Percentiles rank a stretch among this genome's conserved stretches.
Conservation (phyloP, 768 basidiomycete species). For the Lenzites betulinus region DNA sequence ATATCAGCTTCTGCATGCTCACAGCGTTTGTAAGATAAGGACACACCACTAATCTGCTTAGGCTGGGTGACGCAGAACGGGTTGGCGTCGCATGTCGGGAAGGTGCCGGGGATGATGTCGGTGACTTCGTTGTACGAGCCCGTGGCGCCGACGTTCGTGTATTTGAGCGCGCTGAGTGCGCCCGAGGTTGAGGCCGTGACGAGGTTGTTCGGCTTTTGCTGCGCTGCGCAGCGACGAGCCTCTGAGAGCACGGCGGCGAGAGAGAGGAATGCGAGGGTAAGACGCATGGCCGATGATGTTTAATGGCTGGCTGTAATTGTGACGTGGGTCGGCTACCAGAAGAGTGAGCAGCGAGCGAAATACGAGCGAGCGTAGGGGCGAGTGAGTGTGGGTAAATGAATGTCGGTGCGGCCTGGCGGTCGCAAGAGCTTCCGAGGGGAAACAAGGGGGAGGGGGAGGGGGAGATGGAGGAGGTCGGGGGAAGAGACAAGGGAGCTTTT, state of each 20-base stretch:
- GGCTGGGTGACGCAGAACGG: constrained; percentile 26
- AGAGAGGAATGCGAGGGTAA: constrained; percentile 14
- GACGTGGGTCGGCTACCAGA: not conserved
- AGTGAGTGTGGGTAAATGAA: constrained; percentile 18
- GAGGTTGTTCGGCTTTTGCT: constrained; percentile 25
- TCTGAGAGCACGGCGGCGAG: constrained; percentile 19
- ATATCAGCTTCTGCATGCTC: not conserved
- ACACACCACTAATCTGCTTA: constrained; percentile 24
- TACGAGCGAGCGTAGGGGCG: constrained; percentile 2
- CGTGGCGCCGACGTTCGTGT: constrained; percentile 30
- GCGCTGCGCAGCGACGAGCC: constrained; percentile 12
- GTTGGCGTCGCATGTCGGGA: constrained; percentile 28
- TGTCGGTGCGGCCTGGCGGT: constrained; percentile 2
- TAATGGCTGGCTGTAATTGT: not conserved
- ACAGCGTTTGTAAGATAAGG: not conserved
- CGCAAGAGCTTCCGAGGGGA: not conserved
- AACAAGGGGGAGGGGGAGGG: not conserved
- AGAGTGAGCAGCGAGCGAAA: not conserved
- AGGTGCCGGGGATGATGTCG: constrained; percentile 30
- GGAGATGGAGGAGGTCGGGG: constrained; percentile 1
- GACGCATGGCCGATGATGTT: not conserved
- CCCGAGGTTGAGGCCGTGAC: constrained; percentile 20
- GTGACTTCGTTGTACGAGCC: constrained; percentile 33
- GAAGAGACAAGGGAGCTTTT: constrained; percentile 10
- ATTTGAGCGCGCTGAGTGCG: constrained; percentile 30